phyloP scores from a whole-genome alignment of 1,284 basidiomycete species.

The Ustilago cynodontis region DNA sequence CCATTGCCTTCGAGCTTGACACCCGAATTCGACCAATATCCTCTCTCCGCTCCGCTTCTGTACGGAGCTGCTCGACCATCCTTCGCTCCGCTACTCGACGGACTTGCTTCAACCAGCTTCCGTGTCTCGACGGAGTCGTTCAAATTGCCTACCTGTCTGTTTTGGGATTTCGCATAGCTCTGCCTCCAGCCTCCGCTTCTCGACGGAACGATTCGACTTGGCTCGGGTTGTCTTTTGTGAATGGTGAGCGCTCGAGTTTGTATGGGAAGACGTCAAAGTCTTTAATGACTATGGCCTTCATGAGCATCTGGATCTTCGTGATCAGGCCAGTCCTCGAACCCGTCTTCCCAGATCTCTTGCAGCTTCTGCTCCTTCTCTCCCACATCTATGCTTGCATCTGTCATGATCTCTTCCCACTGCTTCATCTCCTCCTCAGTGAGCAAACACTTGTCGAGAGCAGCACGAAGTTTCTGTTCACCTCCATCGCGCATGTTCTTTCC shows the following conservation, averaged over 20 bases:
- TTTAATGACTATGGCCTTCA: constrained; percentile 48
- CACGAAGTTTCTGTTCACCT: constrained; percentile 66
- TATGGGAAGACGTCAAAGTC: background rate
- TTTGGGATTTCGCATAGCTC: too few relatives aligned
- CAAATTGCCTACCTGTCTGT: too few relatives aligned
- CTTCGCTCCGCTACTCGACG: too few relatives aligned
- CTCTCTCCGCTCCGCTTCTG: too few relatives aligned
- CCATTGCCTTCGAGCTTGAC: too few relatives aligned
- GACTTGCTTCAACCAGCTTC: too few relatives aligned
- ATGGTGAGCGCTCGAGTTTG: background rate
- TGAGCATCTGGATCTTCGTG: constrained; percentile 60
- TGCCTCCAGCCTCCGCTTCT: too few relatives aligned
- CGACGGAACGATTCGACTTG: too few relatives aligned
- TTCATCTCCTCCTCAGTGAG: constrained; percentile 71
- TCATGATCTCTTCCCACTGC: constrained; percentile 71
- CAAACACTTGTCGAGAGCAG: constrained; percentile 70
- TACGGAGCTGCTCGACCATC: too few relatives aligned
- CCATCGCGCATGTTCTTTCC: constrained; percentile 68
- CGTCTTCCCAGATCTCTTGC: constrained; percentile 69
- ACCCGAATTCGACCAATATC: too few relatives aligned
- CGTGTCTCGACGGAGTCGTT: too few relatives aligned
- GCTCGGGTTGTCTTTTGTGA: background rate
- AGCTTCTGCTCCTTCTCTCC: constrained; percentile 63
- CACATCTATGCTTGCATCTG: constrained; percentile 24
- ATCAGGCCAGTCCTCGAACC: constrained; percentile 71